Base-by-base conservation (phyloP, 2,329 filamentous ascomycete genomes). In the Monosporascus cannonballus region DNA sequence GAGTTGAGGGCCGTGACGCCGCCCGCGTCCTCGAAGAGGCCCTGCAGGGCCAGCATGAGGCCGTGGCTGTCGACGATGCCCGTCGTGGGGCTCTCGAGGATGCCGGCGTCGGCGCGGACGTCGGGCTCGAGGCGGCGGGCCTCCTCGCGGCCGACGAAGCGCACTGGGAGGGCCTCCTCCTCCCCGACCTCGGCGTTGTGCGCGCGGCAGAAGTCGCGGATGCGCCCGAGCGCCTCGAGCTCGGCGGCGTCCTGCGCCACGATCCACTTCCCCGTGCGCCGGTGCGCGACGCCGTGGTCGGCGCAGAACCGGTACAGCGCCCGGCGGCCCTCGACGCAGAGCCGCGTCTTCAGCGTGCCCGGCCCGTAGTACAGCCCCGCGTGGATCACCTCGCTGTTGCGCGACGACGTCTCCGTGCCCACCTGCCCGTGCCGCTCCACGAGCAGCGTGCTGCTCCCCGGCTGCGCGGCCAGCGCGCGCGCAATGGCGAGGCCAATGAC, bases 361-460 rank as follows among this genome's bases (percentile, higher is more conserved):
- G 77, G 67, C 17, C 88, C 89, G 71, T 96, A 96, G 78, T 96
- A 97, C 58, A 97, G 80, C 15, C 94, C 94, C 1, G 90, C 94
- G 69, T 99, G 94, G 62, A 99, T 95, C 51, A 97, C 93, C 79
- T 97, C 92, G 65, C 88, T 93, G 74, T 96, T 96, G 60, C 92
- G 85, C 59, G 87, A 89, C 57, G 87, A 92, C 0, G 91, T 96
- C 73, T 96, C 92, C 27, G 84, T 93, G 48, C 92, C 92, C 25
- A 89, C 78, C 49, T 80, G 77, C 22, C 76, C 71, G 74, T 96
- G 89, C 25, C 88, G 84, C 71, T 96, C 92, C 2, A 96, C 83
- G 51, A 96, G 76, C 14, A 96, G 77, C 0, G 89, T 93, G 2
- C 81, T 83, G 6, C 79, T 77, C 20, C 77, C 74, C 34, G 83